Percentiles rank a stretch among this genome's conserved stretches.
Conservation (phyloP, 2,329 filamentous ascomycete species). For the Aureobasidium namibiae region DNA sequence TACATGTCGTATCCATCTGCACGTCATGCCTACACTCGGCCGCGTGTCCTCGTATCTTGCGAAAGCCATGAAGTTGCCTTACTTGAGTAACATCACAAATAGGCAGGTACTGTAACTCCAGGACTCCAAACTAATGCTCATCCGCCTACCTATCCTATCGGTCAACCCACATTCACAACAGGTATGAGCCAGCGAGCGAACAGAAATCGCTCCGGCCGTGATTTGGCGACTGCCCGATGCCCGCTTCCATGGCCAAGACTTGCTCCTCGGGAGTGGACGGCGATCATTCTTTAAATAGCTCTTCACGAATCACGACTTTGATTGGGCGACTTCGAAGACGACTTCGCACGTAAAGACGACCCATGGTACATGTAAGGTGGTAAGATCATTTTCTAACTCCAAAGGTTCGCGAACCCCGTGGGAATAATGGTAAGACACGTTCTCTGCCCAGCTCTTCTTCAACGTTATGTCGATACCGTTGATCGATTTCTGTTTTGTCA, state of each 20-base stretch:
- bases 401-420: neutral
- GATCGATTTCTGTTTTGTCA: neutral
- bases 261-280: neutral
- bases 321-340: neutral
- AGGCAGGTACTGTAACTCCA: too few species aligned
- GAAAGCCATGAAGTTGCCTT: too few species aligned
- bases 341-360: neutral
- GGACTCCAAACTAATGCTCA: neutral
- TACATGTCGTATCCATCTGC: neutral
- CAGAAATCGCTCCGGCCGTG: neutral
- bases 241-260: slow-evolving; percentile 9
- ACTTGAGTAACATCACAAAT: neutral
- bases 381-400: too few species aligned
- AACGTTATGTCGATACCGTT: neutral
- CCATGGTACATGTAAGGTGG: too few species aligned
- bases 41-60: neutral
- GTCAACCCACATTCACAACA: neutral
- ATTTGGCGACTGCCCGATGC: too few species aligned
- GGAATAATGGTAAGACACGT: neutral
- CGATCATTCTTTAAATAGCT: slow-evolving; percentile 9
- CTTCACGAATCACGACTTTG: too few species aligned
- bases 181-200: neutral
- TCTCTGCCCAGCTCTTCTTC: neutral
- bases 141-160: too few species aligned
- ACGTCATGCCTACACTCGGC: neutral